These are phyloP conservation scores for Paspalum vaginatum DNA, from an alignment of 176 grass and related monocot genomes.

Conservation along the genomic window DNA sequence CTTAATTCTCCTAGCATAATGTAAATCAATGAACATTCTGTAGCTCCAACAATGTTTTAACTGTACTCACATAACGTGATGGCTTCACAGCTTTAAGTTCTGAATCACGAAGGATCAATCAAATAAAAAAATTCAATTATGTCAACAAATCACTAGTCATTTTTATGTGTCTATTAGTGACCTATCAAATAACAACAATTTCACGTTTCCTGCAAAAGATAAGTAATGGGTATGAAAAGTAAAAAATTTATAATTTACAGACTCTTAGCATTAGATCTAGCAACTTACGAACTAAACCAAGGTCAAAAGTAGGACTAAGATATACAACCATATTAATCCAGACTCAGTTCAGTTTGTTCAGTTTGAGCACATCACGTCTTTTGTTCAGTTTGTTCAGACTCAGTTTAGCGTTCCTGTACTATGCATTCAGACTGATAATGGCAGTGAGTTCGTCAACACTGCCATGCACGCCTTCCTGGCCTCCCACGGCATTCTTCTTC, in stretches of 20 bases:
- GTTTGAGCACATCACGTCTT: no score
- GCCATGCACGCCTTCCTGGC: no score
- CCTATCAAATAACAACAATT: constrained; percentile 36
- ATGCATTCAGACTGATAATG: no score
- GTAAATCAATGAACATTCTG: background rate
- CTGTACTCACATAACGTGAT: background rate
- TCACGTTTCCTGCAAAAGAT: constrained; percentile 9
- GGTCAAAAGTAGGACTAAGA: constrained; percentile 35
- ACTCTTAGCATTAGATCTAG: background rate
- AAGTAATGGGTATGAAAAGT: background rate
- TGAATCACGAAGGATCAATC: constrained; percentile 19
- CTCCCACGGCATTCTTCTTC: no score
- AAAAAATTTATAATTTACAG: background rate
- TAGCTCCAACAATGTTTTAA: constrained; percentile 5
- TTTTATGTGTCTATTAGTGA: constrained; percentile 23
- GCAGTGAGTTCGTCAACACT: no score
- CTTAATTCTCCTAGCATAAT: constrained; percentile 2
- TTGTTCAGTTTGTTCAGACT: no score
- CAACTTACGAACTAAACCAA: constrained; percentile 45
- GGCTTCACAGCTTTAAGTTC: background rate
- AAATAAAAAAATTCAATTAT: constrained; percentile 21
- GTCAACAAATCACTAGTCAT: constrained; percentile 39
- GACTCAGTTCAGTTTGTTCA: no score
- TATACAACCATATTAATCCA: constrained; percentile 52
- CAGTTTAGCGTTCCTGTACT: no score